A percentile compares a stretch with the other conserved stretches of the same genome.
Evolutionary conservation across 2,329 filamentous ascomycete genomes (phyloP).

Genomic region (Botryotinia globosa): DNA sequence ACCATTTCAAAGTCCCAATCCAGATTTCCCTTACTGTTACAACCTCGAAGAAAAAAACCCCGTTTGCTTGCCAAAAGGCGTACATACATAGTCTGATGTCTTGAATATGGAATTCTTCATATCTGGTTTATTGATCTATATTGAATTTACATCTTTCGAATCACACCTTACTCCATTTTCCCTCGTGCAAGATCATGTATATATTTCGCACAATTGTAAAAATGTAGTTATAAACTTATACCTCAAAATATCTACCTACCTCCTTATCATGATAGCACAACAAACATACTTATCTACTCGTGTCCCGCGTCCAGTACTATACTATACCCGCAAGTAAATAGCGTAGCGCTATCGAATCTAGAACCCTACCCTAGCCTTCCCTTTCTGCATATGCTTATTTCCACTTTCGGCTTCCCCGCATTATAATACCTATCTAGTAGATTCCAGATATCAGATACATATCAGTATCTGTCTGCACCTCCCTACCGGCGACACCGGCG

Average conservation of each 20-base stretch:
- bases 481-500: background rate
- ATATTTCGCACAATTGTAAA: background rate
- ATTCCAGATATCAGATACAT: background rate
- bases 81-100: background rate
- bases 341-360: background rate
- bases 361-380: background rate
- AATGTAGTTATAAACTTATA: background rate
- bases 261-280: no score
- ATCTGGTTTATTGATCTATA: background rate
- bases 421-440: background rate
- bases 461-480: background rate
- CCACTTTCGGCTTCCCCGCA: background rate
- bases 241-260: no score
- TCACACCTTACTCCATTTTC: background rate
- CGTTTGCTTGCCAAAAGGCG: background rate
- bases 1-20: background rate
- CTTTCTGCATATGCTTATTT: background rate
- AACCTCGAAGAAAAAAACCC: background rate
- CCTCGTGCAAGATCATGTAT: no score
- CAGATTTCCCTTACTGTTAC: background rate
- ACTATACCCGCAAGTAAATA: no score
- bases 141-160: background rate
- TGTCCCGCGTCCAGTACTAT: background rate
- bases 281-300: no score
- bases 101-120: background rate